A percentile compares a stretch with the other conserved stretches of the same genome.
Evolutionary conservation across 2,329 filamentous ascomycete species (phyloP).

Genomic region (Colletotrichum falcatum): DNA sequence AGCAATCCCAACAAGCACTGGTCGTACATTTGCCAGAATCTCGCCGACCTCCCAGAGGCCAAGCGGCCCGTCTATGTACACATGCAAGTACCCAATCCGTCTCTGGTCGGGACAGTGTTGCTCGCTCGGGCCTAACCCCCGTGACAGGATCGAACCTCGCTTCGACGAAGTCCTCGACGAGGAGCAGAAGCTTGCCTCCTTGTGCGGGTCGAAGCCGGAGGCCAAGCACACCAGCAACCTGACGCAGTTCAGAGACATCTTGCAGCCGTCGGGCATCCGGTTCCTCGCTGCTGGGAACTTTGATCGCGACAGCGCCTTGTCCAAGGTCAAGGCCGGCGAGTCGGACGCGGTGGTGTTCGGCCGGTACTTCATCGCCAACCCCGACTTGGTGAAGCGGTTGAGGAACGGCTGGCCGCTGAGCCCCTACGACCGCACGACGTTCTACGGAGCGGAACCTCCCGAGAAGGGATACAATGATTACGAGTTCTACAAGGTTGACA

Average conservation of each 20-base stretch:
- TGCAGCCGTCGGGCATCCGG: constrained; percentile 53
- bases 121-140: neutral
- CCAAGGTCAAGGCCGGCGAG: constrained; percentile 52
- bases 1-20: constrained; percentile 51
- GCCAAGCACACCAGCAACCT: constrained; percentile 49
- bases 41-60: constrained; percentile 49
- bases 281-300: constrained; percentile 65
- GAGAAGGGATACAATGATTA: constrained; percentile 53
- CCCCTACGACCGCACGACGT: constrained; percentile 45
- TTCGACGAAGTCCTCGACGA: constrained; percentile 61
- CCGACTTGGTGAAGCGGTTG: constrained; percentile 46
- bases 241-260: constrained; percentile 54
- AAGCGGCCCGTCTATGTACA: constrained; percentile 58
- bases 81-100: constrained; percentile 50
- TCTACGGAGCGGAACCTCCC: constrained; percentile 48
- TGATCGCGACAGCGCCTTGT: constrained; percentile 52
- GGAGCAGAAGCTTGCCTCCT: constrained; percentile 55
- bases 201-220: constrained; percentile 45
- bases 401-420: constrained; percentile 43
- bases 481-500: constrained; percentile 47
- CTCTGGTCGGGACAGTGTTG: rapidly evolving
- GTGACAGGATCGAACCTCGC: constrained; percentile 57
- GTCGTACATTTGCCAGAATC: constrained; percentile 50
- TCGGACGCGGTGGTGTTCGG: constrained; percentile 51
- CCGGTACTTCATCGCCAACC: constrained; percentile 47